Evolutionary conservation across 805 yeast genomes (phyloP), one percentile per base, ranked within the genome.

Genomic region (Lipomyces orientalis): DNA sequence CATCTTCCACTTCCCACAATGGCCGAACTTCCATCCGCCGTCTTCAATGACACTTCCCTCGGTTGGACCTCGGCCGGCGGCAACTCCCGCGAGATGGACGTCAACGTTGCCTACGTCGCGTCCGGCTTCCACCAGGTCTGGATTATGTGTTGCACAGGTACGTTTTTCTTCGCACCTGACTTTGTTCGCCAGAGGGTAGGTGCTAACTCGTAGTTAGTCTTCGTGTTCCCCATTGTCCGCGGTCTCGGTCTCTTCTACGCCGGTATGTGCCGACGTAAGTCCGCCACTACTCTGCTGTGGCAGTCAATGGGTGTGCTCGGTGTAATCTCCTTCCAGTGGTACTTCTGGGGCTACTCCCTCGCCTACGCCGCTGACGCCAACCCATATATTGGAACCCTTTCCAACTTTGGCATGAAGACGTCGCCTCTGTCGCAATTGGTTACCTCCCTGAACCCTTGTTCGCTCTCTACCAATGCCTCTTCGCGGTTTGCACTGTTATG

Each of bases 181-280:
- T 8, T 19, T 12, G 22, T 43, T 43, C 43, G 43, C 6, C 14
- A 14, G 16, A n/a, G 43, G 12, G 14, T 16, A 9, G 6, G 22
- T 43, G n/a, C 49, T 43, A 43, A 43, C 2, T 43, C 22, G 22
- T 43, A n/a, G 7, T 43, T 25, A 65, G 72, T 61, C 29, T 83
- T 95, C 66, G 98, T 94, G 69, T 93, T 96, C 93, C 87, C 94
- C 75, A 95, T 94, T 97, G 86, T 93, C 74, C 98, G 98, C 49
- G 99, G 99, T 70, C 89, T 95, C 62, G 99, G 98, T 69, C 81
- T 95, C 64, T 82, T 94, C 71, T 94, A 94, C 80, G 91, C 97
- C 46, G 99, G 99, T 72, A 81, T 95, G 70, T 88, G 97, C 16
- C 88, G 99, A 79, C 94, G 94, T 79, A 91, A 93, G 79, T 98